Evolutionary conservation across 495 filamentous ascomycete species (phyloP).

Genomic region (Parathielavia hyrcaniae): DNA sequence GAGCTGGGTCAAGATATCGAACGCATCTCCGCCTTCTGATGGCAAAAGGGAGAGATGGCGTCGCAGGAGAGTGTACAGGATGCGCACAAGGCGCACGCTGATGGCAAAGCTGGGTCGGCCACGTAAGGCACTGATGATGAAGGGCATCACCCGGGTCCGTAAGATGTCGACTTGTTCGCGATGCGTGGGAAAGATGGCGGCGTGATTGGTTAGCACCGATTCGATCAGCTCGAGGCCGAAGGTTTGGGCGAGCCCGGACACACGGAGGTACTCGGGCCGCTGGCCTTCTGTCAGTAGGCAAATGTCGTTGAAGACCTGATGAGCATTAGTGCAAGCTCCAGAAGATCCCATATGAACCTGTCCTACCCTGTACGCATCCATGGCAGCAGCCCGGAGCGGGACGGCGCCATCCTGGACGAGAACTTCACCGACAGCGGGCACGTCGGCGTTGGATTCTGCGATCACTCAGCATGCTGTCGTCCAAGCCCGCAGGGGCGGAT

Average conservation of each 20-base stretch:
- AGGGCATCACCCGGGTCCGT: conserved; percentile 73
- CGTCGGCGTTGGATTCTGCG: conserved; percentile 43
- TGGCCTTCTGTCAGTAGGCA: conserved; percentile 82
- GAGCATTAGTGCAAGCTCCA: conserved; percentile 17
- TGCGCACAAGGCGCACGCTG: conserved; percentile 72
- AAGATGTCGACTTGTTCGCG: conserved; percentile 75
- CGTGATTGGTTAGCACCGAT: conserved; percentile 78
- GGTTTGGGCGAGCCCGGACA: conserved; percentile 65
- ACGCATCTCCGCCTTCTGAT: conserved; percentile 75
- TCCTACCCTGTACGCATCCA: conserved; percentile 73
- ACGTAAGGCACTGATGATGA: conserved; percentile 69
- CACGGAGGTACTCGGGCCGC: conserved; percentile 68
- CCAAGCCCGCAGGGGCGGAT: conserved; percentile 1
- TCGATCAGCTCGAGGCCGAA: conserved; percentile 90
- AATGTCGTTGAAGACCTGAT: conserved; percentile 75
- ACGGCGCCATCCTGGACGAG: conserved; percentile 56
- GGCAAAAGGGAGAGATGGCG: conserved; percentile 68
- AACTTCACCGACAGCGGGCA: conserved; percentile 53
- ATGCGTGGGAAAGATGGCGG: conserved; percentile 68
- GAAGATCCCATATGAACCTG: not conserved
- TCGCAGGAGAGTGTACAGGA: conserved; percentile 71
- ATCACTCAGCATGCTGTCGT: conserved; percentile 10
- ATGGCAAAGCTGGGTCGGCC: conserved; percentile 75
- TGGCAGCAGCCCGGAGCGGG: conserved; percentile 64
- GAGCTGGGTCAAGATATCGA: conserved; percentile 79